Conservation (phyloP, 805 yeast genomes). For the Debaryomyces castellii region DNA sequence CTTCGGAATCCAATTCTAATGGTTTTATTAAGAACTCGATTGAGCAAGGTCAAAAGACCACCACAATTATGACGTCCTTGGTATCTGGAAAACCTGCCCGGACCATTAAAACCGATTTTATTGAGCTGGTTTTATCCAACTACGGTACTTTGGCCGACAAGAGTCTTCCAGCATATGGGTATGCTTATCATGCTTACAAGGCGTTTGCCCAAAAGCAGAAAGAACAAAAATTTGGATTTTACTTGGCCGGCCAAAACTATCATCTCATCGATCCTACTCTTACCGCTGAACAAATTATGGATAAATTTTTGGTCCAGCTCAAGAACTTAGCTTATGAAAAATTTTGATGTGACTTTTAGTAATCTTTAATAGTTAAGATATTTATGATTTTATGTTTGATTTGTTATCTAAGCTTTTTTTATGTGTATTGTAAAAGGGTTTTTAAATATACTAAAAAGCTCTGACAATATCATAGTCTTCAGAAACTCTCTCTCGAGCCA, state of each 20-base stretch:
- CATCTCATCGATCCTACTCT: constrained; percentile 17
- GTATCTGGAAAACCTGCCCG: constrained; percentile 43
- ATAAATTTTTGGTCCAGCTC: constrained; percentile 17
- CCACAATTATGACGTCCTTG: constrained; percentile 30
- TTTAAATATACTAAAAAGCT: no score
- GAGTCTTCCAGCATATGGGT: constrained; percentile 36
- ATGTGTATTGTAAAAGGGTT: no score
- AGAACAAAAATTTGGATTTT: constrained; percentile 22
- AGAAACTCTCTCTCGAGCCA: no score
- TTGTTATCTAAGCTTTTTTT: no score
- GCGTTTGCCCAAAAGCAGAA: constrained; percentile 13
- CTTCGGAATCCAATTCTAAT: constrained; percentile 28
- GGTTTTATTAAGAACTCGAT: constrained; percentile 14
- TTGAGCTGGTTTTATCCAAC: constrained; percentile 17
- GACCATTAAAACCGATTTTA: constrained; percentile 35
- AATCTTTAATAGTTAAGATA: not conserved
- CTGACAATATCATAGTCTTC: no score
- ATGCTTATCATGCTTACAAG: constrained; percentile 31
- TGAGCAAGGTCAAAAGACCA: not conserved
- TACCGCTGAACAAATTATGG: constrained; percentile 21
- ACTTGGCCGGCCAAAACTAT: constrained; percentile 37
- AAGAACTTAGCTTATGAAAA: constrained; percentile 1
- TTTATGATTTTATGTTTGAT: not conserved
- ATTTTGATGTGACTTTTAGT: not conserved
- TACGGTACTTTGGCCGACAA: constrained; percentile 2